Base-by-base conservation (phyloP, 805 yeast genomes). In the Candida vartiovaarae region DNA sequence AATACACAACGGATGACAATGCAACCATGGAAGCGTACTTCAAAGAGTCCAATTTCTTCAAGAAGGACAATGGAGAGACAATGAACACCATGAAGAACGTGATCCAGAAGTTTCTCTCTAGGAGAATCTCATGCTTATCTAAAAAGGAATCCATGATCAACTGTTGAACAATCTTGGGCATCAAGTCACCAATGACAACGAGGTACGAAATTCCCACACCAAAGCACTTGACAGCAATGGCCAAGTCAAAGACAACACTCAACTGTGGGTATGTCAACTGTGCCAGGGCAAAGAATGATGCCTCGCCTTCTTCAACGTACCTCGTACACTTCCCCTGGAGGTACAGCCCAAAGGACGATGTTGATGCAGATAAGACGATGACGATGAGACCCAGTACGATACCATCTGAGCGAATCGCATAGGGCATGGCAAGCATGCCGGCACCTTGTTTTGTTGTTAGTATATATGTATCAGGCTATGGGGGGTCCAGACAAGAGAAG, bases 1-100 rank as follows among this genome's bases (percentile, higher is more conserved):
- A 70, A 59, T 90, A 90, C 0, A 75, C 83, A 10, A 89, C 95
- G 1, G 96, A 82, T 5, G 79, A 72, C 24, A 90, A 68, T 1
- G 96, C 96, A 32, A 90, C 68, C 61, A 89, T 66, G 3, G 96
- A 86, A 1, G 96, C 87, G 55, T 86, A 84, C 57, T 85, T 83
- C 57, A 90, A 73, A 8, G 96, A 85, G 59, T 86, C 95, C 48
- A 90, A 71, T 54, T 78, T 79, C 55, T 81, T 76, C 55, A 84
- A 69, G 60, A 81, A 87, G 9, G 93, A 82, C 40, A 91, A 67
- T 0, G 76, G 76, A 7, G 64, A 55, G 5, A 70, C 69, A 6
- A 71, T 55, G 10, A 62, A 47, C 4, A 58, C 44, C 80, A 82
- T 74, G 26, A 82, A 72, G 1, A 74, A 48, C 2, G 84, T 62